phyloP scores from a whole-genome alignment of 225 moss, liverwort and hornwort genomes.

The Antitrichia curtipendula region DNA sequence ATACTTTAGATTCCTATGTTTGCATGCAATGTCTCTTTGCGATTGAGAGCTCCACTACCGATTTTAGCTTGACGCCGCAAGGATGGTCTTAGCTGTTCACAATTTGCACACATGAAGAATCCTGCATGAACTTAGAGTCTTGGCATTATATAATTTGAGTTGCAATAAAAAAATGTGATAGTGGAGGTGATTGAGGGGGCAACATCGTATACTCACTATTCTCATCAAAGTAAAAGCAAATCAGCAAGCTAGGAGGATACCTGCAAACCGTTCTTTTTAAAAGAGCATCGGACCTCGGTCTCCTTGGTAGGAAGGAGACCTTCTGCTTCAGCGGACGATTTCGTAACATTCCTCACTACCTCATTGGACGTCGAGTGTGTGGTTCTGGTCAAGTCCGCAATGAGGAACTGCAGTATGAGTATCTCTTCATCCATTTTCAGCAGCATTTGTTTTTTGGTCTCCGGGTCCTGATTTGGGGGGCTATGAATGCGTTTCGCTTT shows the following conservation, averaged over 20 bases:
- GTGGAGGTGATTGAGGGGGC: background rate
- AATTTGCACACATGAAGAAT: background rate
- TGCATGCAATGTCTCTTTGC: background rate
- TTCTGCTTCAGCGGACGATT: background rate
- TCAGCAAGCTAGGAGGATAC: background rate
- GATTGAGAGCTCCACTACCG: background rate
- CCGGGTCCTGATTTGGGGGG: constrained; percentile 2
- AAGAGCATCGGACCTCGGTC: background rate
- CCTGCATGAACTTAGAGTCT: background rate
- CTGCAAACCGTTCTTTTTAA: background rate
- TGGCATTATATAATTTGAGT: background rate
- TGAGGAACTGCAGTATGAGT: constrained; percentile 33
- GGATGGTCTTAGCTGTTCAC: constrained; percentile 16
- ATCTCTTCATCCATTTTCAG: constrained; percentile 50
- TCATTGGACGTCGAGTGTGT: background rate
- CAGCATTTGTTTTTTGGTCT: constrained; percentile 33
- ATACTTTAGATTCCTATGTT: background rate
- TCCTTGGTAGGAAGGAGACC: background rate
- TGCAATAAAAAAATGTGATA: background rate
- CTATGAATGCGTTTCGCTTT: constrained; percentile 56
- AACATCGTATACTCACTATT: background rate
- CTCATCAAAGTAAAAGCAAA: background rate
- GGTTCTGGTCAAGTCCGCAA: constrained; percentile 31
- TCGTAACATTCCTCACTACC: background rate
- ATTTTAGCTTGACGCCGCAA: background rate